Base-by-base conservation (phyloP, 169 alveolate species). In the Plasmodium adleri region DNA sequence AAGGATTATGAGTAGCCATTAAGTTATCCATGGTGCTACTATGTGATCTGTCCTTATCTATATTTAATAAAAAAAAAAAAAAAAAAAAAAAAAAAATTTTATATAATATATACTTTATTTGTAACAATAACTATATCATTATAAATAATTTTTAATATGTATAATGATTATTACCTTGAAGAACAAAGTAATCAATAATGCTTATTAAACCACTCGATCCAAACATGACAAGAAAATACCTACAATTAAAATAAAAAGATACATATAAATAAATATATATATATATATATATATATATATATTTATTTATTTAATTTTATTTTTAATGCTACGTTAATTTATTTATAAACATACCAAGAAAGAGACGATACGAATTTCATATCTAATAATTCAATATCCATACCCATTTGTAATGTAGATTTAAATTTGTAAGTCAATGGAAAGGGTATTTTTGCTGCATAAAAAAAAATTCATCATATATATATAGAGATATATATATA, bases 401-500 rank as follows among this genome's bases (percentile, higher is more conserved):
- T 88, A 50, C 96, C 96, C 68, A 95, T 88, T 60, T 95, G 96
- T 28, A 95, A 93, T 94, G 95, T 94, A 45, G 94, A 88, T 64
- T 94, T 95, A 92, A 94, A 94, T 32, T 92, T 83, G 91, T 87
- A 95, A 15, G 97, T 88, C 43, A 94, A 75, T 22, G 96, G 96
- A 64, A 94, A 88, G 15, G 97, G 97, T 70, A 91, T 80, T 56
- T 94, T 91, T n/a, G 96, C 97, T 89, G 85, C 58, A 74, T 20
- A 28, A 43, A 66, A 17, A 47, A 58, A 39, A 54, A 39, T 39
- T 39, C 10, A 39, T 39, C 47, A 39, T 15, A 63, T 32, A 56
- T 56, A 56, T 56, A 9, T 20, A 17, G 7, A 49, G 1, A 66
- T 9, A 13, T 10, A 24, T 47, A 71, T 39, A 39, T 39, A 39